Percentiles rank a stretch among this genome's conserved stretches.
Conservation (phyloP, 1,284 basidiomycete species). For the Peniophora sp. region DNA sequence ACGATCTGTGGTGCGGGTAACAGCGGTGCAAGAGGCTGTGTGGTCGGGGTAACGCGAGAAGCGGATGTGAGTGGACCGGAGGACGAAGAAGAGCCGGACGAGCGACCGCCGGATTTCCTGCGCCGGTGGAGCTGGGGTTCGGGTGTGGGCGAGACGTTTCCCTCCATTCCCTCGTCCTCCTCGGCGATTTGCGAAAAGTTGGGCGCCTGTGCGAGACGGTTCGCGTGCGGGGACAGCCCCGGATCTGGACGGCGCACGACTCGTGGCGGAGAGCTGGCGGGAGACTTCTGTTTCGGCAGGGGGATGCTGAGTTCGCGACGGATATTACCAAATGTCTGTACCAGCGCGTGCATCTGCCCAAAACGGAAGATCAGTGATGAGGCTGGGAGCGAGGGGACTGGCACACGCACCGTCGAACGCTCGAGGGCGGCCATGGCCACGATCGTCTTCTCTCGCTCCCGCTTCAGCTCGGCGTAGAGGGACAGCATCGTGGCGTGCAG, state of each 20-base stretch:
- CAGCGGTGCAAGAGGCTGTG: constrained; percentile 4
- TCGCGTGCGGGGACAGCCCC: constrained; percentile 38
- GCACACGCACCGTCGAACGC: constrained; percentile 57
- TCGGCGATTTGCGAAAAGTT: constrained; percentile 60
- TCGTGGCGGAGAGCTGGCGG: constrained; percentile 34
- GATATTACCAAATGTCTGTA: constrained; percentile 57
- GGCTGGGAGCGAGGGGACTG: background rate
- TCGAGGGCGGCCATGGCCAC: constrained; percentile 57
- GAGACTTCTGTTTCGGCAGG: constrained; percentile 16
- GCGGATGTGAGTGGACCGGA: no score
- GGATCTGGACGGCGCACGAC: constrained; percentile 38
- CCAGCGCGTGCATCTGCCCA: constrained; percentile 48
- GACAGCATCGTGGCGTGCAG: constrained; percentile 73
- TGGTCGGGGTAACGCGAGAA: no score
- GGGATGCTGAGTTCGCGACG: constrained; percentile 51
- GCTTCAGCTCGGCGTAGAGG: constrained; percentile 64
- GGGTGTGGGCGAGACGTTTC: no score
- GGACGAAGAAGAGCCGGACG: no score
- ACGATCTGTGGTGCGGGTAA: constrained; percentile 17
- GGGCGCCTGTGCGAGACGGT: constrained; percentile 57
- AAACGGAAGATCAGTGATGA: background rate
- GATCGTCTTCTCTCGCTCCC: constrained; percentile 67
- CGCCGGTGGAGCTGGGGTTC: no score
- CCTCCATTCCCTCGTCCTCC: constrained; percentile 41
- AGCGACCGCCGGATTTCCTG: no score